Base-by-base conservation (phyloP, 1,284 basidiomycete species). In the Ganoderma sp. region DNA sequence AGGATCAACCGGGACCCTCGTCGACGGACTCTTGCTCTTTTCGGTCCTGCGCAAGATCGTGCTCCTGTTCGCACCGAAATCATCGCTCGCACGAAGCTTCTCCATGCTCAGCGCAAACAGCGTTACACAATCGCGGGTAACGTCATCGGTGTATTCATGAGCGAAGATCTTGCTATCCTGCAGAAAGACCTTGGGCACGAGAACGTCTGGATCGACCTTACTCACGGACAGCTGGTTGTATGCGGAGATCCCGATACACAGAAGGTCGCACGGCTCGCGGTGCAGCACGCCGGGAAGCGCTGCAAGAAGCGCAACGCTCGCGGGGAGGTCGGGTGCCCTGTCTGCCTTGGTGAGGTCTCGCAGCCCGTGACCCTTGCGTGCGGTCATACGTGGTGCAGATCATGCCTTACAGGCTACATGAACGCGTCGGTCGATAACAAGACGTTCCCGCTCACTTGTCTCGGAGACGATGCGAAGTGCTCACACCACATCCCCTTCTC, bases 361-460 rank as follows among this genome's bases (percentile, higher is more conserved):
- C 76, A 81, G 0, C 88, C 89, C 0, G 76, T 88, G 5, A 80
- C 79, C 4, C 81, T 93, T 1, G 76, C 75, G 12, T 93, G 91
- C 71, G 87, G 88, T 1, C 91, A 93, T 75, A 74, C 75, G 1
- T 91, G 86, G 83, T 93, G 91, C 76, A 84, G 84, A 59, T 68
- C 79, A 1, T 93, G 91, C 75, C 75, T 93, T 15, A 73, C 76
- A 6, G 78, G 82, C 41, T 93, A 90, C 75, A 79, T 93, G 19
- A 74, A 78, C 2, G 83, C 89, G 2, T 81, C 90, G 1, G 77
- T 84, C 25, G 85, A 88, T 57, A 87, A 83, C 73, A 84, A 83
- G 58, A 78, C 78, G n/a, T 93, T 93, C 80, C 91, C 92, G 0
- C 74, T 93, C 17, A 83, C 77, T 10, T 93, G 91, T 71, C 82